Conservation (phyloP, 192 early-diverging fungal genomes). For the Globomyces pollinis-pini region DNA sequence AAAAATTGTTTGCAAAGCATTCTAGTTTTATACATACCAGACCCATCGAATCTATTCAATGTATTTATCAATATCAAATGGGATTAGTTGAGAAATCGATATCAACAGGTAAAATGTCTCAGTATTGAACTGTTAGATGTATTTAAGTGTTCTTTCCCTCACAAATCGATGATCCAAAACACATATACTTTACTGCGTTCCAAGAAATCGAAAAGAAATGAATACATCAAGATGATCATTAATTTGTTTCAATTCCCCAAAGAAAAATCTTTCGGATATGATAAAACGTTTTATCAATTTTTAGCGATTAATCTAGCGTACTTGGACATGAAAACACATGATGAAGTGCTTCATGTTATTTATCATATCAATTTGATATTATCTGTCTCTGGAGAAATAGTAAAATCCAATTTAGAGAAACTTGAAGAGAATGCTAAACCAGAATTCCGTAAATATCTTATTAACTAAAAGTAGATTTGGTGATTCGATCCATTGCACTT, state of each 20-base stretch:
- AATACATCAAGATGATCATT: constrained; percentile 61
- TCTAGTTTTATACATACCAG: constrained; percentile 80
- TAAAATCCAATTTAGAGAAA: constrained; percentile 7
- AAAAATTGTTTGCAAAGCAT: constrained; percentile 72
- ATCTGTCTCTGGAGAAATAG: constrained; percentile 54
- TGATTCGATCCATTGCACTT: not conserved
- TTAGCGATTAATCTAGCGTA: constrained; percentile 76
- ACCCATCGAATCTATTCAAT: constrained; percentile 66
- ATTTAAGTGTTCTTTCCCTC: not conserved
- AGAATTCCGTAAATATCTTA: not conserved
- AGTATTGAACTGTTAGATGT: too few species aligned
- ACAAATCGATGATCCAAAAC: constrained; percentile 48
- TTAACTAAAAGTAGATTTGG: not conserved
- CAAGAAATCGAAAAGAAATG: constrained; percentile 62
- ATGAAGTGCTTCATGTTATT: constrained; percentile 72
- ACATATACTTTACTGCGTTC: constrained; percentile 64
- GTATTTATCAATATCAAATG: constrained; percentile 68
- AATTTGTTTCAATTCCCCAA: constrained; percentile 37
- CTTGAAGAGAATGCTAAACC: not conserved
- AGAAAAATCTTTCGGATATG: constrained; percentile 14
- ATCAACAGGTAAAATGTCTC: too few species aligned
- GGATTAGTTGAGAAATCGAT: too few species aligned
- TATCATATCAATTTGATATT: constrained; percentile 67
- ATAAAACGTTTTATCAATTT: constrained; percentile 65
- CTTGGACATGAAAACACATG: constrained; percentile 69